phyloP scores from a whole-genome alignment of 225 moss, liverwort and hornwort species.

The Anthoceros angustus region DNA sequence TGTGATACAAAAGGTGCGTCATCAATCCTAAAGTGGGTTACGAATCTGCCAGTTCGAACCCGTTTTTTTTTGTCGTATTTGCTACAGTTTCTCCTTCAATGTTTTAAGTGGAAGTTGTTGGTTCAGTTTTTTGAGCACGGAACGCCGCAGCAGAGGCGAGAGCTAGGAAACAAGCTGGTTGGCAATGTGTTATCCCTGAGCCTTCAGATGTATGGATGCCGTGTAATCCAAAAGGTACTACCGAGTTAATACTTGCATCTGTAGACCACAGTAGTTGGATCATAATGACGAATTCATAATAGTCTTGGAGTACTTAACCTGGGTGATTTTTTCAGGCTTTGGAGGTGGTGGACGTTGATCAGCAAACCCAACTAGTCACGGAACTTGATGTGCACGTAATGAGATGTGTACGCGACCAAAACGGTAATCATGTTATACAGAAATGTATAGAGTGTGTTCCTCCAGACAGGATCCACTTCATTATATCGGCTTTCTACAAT shows the following conservation, averaged over 20 bases:
- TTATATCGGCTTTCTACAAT: conserved; percentile 83
- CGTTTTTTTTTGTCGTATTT: not conserved
- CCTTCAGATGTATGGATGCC: conserved; percentile 96
- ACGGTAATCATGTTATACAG: conserved; percentile 91
- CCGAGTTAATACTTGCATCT: not conserved
- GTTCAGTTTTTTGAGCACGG: conserved; percentile 94
- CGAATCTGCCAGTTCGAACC: not conserved
- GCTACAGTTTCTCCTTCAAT: not conserved
- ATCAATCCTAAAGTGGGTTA: conserved; percentile 6
- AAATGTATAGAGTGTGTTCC: conserved; percentile 90
- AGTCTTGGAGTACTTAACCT: not conserved
- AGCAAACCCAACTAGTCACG: conserved; percentile 71
- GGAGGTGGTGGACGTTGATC: conserved; percentile 87
- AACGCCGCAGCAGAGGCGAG: conserved; percentile 70
- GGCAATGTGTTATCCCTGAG: conserved; percentile 80
- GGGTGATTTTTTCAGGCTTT: conserved; percentile 33
- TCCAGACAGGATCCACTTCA: conserved; percentile 75
- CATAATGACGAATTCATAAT: no score
- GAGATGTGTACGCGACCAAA: conserved; percentile 84
- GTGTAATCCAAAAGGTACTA: conserved; percentile 92
- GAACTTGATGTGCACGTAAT: conserved; percentile 88
- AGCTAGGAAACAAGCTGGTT: conserved; percentile 80
- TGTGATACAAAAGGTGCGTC: conserved; percentile 79
- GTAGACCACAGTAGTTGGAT: not conserved
- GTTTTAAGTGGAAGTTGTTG: not conserved